Evolutionary conservation across 768 basidiomycete genomes (phyloP).

Genomic region (Phaffia tasmanica): DNA sequence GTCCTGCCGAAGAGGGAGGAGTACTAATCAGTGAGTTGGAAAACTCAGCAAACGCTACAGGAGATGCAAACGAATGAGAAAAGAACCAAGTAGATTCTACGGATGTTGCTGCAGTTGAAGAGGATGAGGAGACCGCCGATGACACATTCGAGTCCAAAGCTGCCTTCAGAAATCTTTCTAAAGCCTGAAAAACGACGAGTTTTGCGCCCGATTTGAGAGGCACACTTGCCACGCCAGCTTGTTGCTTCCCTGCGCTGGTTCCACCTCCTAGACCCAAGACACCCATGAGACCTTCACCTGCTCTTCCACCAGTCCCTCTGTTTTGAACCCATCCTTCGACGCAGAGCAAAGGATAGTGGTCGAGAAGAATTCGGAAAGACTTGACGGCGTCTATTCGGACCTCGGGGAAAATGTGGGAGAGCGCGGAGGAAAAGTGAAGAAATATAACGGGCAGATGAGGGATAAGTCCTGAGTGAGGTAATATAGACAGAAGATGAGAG

Average conservation of each 20-base stretch:
- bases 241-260: background rate
- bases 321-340: slow-evolving; percentile 41
- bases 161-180: background rate
- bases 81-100: too few relatives aligned
- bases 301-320: slow-evolving; percentile 42
- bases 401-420: slow-evolving; percentile 90
- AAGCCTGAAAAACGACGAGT: background rate
- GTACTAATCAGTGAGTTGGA: too few relatives aligned
- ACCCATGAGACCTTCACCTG: slow-evolving; percentile 1
- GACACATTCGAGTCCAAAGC: background rate
- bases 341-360: background rate
- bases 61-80: too few relatives aligned
- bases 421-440: slow-evolving; percentile 77
- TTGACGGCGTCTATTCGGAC: slow-evolving; percentile 75
- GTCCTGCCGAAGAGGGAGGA: too few relatives aligned
- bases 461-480: slow-evolving; percentile 41
- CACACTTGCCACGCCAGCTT: background rate
- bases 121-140: background rate
- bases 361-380: slow-evolving; percentile 12
- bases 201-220: background rate
- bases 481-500: slow-evolving; percentile 20
- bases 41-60: too few relatives aligned
- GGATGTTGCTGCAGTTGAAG: background rate
- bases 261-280: slow-evolving; percentile 22
- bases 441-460: slow-evolving; percentile 68